Evolutionary conservation across 768 basidiomycete genomes (phyloP).

Genomic region (Leccinum aurantiacum): DNA sequence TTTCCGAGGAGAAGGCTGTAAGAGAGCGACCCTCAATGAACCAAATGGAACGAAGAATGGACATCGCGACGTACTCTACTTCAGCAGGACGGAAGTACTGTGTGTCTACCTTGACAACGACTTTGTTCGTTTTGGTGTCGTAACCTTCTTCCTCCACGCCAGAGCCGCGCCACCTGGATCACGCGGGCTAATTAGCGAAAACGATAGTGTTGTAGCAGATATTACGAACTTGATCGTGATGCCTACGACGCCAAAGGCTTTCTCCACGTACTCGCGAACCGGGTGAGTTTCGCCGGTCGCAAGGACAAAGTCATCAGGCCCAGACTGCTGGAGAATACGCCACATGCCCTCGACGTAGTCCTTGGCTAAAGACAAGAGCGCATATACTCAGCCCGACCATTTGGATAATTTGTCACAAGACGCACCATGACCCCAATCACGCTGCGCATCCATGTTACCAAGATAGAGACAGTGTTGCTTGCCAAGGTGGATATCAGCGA

Average conservation of each 20-base stretch:
- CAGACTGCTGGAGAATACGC: conserved; percentile 88
- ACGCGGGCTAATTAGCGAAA: conserved; percentile 4
- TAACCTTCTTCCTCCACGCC: conserved; percentile 79
- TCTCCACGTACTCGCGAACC: conserved; percentile 91
- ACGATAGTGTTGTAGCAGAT: not conserved
- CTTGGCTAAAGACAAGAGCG: conserved; percentile 47
- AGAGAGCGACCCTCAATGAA: not conserved
- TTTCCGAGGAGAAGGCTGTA: conserved; percentile 79
- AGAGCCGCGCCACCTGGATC: conserved; percentile 69
- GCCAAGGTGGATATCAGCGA: conserved; percentile 86
- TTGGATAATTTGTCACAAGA: conserved; percentile 4
- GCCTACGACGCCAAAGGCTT: conserved; percentile 71
- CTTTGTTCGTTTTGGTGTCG: conserved; percentile 64
- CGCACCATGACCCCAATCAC: conserved; percentile 97
- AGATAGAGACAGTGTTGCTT: conserved; percentile 91
- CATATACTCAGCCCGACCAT: conserved; percentile 7
- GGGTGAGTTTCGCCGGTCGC: conserved; percentile 96
- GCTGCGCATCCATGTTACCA: conserved; percentile 91
- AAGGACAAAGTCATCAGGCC: conserved; percentile 87
- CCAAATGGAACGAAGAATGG: not conserved
- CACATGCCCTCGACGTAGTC: conserved; percentile 99
- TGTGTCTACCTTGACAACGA: conserved; percentile 82
- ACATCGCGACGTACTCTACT: conserved; percentile 70
- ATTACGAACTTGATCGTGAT: conserved; percentile 59
- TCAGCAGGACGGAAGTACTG: conserved; percentile 94